phyloP scores from a whole-genome alignment of 129 eudicot genomes.

The Mikania micrantha region DNA sequence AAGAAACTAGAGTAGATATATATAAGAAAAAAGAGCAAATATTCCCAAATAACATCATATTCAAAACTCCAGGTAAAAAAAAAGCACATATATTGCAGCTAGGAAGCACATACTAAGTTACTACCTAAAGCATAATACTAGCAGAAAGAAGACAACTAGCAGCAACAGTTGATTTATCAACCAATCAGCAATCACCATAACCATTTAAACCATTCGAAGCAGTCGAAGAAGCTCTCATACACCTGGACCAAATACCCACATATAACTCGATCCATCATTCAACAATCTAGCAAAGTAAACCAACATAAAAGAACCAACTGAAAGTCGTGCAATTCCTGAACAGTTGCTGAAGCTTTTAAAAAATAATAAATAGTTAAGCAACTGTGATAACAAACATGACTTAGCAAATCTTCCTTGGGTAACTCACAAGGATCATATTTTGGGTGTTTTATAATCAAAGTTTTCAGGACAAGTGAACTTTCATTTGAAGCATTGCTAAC shows the following conservation, averaged over 20 bases:
- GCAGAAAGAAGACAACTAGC: constrained; percentile 41
- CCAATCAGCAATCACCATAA: constrained; percentile 73
- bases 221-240: constrained; percentile 61
- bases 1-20: no score
- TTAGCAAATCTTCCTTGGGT: background rate
- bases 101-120: constrained; percentile 7
- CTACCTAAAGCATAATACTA: constrained; percentile 22
- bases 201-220: constrained; percentile 79
- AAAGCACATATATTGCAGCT: constrained; percentile 11
- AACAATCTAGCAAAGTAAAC: constrained; percentile 8
- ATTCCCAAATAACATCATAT: no score
- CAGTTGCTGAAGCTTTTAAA: background rate
- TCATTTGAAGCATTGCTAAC: background rate
- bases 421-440: background rate
- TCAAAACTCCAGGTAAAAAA: background rate
- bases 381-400: background rate
- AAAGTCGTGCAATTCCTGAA: background rate
- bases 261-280: constrained; percentile 48
- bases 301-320: background rate
- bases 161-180: constrained; percentile 63
- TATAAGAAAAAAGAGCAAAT: no score
- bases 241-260: constrained; percentile 73
- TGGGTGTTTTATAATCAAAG: background rate
- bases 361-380: no score
- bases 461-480: background rate